These are phyloP conservation scores for Penicillium sp. DNA, from an alignment of 2,329 filamentous ascomycete species.

Conservation along the genomic window DNA sequence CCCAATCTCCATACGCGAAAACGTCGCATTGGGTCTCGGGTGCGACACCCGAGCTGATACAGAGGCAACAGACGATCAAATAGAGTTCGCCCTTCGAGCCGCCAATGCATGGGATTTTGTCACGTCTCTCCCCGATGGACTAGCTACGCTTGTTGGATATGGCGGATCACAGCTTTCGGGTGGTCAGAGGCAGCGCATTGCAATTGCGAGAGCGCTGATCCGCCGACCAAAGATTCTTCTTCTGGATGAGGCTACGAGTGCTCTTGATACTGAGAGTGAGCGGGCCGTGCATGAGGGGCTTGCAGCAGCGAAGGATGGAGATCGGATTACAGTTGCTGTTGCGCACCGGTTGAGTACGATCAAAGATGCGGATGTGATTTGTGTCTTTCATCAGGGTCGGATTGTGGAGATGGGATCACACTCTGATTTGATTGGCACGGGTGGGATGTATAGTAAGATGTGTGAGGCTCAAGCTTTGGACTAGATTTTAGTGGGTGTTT, in stretches of 20 bases:
- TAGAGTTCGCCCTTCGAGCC: not conserved
- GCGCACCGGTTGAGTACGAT: slow-evolving; percentile 91
- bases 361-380: slow-evolving; percentile 86
- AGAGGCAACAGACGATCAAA: not conserved
- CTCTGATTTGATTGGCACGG: not conserved
- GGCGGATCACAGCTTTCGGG: slow-evolving; percentile 85
- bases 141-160: slow-evolving; percentile 86
- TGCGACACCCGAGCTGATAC: no score
- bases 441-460: not conserved
- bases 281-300: slow-evolving; percentile 85
- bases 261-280: slow-evolving; percentile 83
- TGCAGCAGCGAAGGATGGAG: slow-evolving; percentile 67
- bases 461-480: not conserved
- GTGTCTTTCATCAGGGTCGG: slow-evolving; percentile 77
- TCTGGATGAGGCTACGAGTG: slow-evolving; percentile 84
- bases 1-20: not conserved
- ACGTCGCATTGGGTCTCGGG: not conserved
- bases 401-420: slow-evolving; percentile 90
- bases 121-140: slow-evolving; percentile 73
- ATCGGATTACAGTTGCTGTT: slow-evolving; percentile 88
- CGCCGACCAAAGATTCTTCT: slow-evolving; percentile 81
- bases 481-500: not conserved
- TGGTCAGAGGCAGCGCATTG: slow-evolving; percentile 91
- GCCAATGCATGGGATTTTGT: slow-evolving; percentile 82
- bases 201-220: slow-evolving; percentile 79